phyloP scores from a whole-genome alignment of 2,329 filamentous ascomycete species.

The Ophiostoma sp. region DNA sequence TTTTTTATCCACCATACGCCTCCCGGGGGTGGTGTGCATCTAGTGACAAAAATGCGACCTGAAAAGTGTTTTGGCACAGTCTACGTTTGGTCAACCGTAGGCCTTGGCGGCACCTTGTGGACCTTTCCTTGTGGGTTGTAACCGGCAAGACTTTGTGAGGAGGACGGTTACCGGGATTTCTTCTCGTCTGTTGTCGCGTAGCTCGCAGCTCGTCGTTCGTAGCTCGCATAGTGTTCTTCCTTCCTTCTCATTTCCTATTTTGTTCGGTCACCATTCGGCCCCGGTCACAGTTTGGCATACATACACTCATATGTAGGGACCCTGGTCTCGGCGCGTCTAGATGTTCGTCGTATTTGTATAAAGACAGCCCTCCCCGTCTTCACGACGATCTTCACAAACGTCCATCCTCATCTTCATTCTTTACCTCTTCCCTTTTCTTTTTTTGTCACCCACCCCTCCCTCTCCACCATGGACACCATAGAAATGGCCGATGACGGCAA shows the following conservation, averaged over 20 bases:
- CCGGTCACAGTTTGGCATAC: not conserved
- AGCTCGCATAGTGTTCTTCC: not conserved
- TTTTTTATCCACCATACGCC: no score
- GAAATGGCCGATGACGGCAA: constrained; percentile 8
- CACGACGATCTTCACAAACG: not conserved
- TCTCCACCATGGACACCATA: not conserved
- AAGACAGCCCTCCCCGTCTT: not conserved
- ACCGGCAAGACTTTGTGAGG: not conserved
- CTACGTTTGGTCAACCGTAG: not conserved
- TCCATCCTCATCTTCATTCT: not conserved
- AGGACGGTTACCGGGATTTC: not conserved
- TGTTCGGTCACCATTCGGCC: not conserved
- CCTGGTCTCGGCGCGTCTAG: not conserved
- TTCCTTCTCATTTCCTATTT: not conserved
- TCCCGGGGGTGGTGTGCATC: not conserved
- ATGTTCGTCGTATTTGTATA: not conserved
- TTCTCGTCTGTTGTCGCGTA: not conserved
- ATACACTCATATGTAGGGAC: no score
- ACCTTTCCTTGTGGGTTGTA: not conserved
- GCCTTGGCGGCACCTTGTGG: not conserved
- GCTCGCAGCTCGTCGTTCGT: not conserved
- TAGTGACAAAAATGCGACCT: no score
- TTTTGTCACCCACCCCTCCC: not conserved
- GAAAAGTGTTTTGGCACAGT: no score
- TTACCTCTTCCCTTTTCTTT: not conserved